Conservation (phyloP, 768 basidiomycete genomes). For the Psilocybe subaeruginosa region DNA sequence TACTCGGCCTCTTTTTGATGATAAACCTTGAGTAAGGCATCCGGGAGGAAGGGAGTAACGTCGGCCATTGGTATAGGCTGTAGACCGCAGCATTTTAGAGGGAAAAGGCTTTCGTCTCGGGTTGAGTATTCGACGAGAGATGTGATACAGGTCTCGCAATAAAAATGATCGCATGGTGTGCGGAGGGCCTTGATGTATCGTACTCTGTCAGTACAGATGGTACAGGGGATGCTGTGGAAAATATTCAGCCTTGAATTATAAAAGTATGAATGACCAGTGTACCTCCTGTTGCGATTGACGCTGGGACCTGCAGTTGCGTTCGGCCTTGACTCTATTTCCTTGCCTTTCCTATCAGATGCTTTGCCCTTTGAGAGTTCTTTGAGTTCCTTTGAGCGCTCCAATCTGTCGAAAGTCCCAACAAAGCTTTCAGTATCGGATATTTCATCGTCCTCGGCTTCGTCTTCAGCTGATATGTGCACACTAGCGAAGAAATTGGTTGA, state of each 20-base stretch:
- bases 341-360: background rate
- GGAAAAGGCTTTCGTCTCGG: conserved; percentile 54
- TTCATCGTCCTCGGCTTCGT: background rate
- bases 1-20: conserved; percentile 50
- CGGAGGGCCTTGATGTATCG: conserved; percentile 26
- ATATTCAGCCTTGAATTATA: background rate
- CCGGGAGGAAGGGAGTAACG: conserved; percentile 19
- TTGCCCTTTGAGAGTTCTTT: background rate
- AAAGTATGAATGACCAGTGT: background rate
- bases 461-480: background rate
- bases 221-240: conserved; percentile 33
- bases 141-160: conserved; percentile 47
- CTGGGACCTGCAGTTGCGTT: conserved; percentile 16
- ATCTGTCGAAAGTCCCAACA: background rate
- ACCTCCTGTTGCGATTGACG: conserved; percentile 13
- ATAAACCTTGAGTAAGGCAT: conserved; percentile 33
- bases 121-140: conserved; percentile 43
- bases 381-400: background rate
- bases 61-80: conserved; percentile 30
- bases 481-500: background rate
- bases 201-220: conserved; percentile 44
- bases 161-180: conserved; percentile 47
- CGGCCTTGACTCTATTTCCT: background rate
- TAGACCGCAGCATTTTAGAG: conserved; percentile 50
- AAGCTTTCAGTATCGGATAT: background rate